These are phyloP conservation scores for Candida ponderosae DNA, from an alignment of 805 yeast species.

Conservation along the genomic window DNA sequence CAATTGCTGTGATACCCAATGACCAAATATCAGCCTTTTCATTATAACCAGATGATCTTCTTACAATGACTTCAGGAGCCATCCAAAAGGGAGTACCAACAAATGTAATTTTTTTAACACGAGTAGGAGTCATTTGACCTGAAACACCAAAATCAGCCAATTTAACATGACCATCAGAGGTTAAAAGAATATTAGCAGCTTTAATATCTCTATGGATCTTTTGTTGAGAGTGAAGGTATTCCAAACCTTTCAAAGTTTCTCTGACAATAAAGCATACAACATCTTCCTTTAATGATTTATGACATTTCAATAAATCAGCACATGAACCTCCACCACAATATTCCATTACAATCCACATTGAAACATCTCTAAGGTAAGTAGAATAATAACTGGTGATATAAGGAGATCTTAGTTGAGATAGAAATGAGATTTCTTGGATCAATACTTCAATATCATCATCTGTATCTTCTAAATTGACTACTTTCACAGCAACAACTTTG, in stretches of 20 bases:
- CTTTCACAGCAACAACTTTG: constrained; percentile 72
- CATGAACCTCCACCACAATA: constrained; percentile 95
- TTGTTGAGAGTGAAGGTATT: constrained; percentile 64
- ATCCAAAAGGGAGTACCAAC: constrained; percentile 98
- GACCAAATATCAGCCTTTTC: constrained; percentile 96
- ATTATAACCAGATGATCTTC: constrained; percentile 52
- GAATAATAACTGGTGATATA: constrained; percentile 61
- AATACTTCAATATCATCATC: constrained; percentile 67
- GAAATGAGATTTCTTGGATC: constrained; percentile 70
- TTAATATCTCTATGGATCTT: constrained; percentile 88
- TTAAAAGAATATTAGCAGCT: constrained; percentile 78
- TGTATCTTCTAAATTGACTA: constrained; percentile 71
- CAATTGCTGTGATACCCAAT: constrained; percentile 86
- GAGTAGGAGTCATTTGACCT: constrained; percentile 65
- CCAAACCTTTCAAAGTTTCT: constrained; percentile 62
- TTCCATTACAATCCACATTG: constrained; percentile 90
- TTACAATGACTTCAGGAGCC: constrained; percentile 92
- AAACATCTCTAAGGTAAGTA: constrained; percentile 55
- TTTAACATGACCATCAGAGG: constrained; percentile 63
- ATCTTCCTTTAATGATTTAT: constrained; percentile 48
- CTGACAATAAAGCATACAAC: constrained; percentile 54
- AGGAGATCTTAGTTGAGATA: constrained; percentile 53
- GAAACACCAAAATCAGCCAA: constrained; percentile 93
- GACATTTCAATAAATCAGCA: constrained; percentile 41
- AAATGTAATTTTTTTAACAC: constrained; percentile 57